Percentiles rank a stretch among this genome's conserved stretches.
These are phyloP conservation scores for Parachaetomium inaequale DNA, from an alignment of 495 filamentous ascomycete species.

Conservation along the genomic window DNA sequence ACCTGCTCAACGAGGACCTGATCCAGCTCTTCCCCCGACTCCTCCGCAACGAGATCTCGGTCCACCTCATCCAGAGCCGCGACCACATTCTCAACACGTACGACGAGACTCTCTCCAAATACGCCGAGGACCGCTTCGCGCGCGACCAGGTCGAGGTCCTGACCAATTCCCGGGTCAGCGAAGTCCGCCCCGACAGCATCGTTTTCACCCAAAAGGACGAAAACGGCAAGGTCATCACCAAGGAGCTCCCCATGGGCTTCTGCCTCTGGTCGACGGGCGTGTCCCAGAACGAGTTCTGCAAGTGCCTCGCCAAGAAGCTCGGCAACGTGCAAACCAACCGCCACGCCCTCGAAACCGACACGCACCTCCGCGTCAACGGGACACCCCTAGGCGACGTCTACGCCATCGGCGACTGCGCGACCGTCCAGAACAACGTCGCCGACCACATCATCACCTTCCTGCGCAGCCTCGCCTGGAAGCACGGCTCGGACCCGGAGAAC, in stretches of 20 bases:
- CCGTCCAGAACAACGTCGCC: constrained; percentile 93
- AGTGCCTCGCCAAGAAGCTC: constrained; percentile 67
- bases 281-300: constrained; percentile 75
- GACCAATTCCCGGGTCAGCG: constrained; percentile 87
- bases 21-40: constrained; percentile 79
- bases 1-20: constrained; percentile 94
- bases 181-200: constrained; percentile 77
- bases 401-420: constrained; percentile 93
- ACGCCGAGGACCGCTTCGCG: constrained; percentile 85
- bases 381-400: constrained; percentile 94
- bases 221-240: constrained; percentile 69
- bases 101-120: constrained; percentile 88
- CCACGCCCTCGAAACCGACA: constrained; percentile 92
- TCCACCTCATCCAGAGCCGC: constrained; percentile 92
- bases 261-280: constrained; percentile 99
- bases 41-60: constrained; percentile 91
- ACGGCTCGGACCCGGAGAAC: constrained; percentile 78
- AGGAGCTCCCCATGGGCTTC: constrained; percentile 94
- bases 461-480: constrained; percentile 86
- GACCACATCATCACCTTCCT: constrained; percentile 85
- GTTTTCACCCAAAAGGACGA: constrained; percentile 78
- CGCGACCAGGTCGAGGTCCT: constrained; percentile 87
- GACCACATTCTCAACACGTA: constrained; percentile 97
- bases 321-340: constrained; percentile 75
- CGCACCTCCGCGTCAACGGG: constrained; percentile 86